Conservation (phyloP, 2,329 filamentous ascomycete genomes). For the Trichoderma sp. region DNA sequence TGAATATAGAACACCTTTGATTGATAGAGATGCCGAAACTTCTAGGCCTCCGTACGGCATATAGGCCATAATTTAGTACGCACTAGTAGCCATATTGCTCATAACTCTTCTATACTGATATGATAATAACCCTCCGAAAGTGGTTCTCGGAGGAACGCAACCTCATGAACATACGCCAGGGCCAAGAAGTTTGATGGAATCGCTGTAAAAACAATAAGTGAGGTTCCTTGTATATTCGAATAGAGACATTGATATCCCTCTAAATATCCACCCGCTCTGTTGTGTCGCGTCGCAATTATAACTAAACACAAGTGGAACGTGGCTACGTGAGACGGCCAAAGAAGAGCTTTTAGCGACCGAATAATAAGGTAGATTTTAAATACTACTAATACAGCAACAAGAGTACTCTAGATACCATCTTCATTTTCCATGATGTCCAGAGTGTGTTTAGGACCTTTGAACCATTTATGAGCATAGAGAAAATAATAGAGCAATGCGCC, state of each 20-base stretch:
- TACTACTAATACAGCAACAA: neutral
- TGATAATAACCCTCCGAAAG: neutral
- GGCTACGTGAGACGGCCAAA: neutral
- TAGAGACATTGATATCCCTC: neutral
- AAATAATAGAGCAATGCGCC: conserved; percentile 3
- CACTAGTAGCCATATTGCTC: neutral
- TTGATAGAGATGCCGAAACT: neutral
- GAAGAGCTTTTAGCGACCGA: neutral
- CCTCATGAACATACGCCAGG: neutral
- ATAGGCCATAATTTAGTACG: neutral
- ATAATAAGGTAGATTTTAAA: neutral
- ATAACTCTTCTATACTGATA: neutral
- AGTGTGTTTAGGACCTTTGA: neutral
- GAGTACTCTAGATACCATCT: neutral
- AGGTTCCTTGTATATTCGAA: neutral
- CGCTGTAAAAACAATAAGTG: neutral
- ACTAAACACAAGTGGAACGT: neutral
- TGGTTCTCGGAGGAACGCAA: neutral
- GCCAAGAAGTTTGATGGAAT: neutral
- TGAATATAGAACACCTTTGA: neutral
- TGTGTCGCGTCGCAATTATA: neutral
- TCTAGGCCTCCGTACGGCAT: neutral
- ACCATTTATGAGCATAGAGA: neutral
- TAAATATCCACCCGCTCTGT: neutral
- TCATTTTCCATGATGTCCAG: neutral